Base-by-base conservation (phyloP, 2,329 filamentous ascomycete species). In the Neofusicoccum parvum region DNA sequence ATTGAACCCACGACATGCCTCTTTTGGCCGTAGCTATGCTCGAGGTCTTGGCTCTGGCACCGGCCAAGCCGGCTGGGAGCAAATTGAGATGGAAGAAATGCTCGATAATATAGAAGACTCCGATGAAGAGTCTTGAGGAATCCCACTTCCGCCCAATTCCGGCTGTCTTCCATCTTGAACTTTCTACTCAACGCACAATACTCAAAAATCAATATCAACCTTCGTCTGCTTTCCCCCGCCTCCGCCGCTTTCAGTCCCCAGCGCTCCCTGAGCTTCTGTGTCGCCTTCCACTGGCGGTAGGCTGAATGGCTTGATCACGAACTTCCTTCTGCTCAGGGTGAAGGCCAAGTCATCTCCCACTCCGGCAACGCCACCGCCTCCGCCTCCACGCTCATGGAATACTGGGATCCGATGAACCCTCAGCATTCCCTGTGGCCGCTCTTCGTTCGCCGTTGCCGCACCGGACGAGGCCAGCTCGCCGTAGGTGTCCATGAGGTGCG, bases 261-360 rank as follows among this genome's bases (percentile, higher is more conserved):
- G 71, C 2, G 67, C 78, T 12, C 79, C 81, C 73, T 88, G 86
- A 14, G 84, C 87, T 71, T 87, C 86, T 49, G 80, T 85, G 69
- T 93, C 92, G 1, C 90, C 92, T 64, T 93, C 91, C 46, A 94
- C 82, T 0, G 95, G 95, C 32, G 95, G 95, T 49, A 99, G 82
- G 75, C 91, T 95, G 78, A 93, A 97, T 0, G 93, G 92, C 72
- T 90, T 91, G 69, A 99, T 92, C 45, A 92, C 86, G 70, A 99
- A 88, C 60, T 92, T 94, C 71, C 86, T 89, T 72, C 92, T 85
- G 76, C 92, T 97, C 60, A 99, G 80, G 67, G 89, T 94, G 76
- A 99, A 99, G 4, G 93, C 93, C 78, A 97, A 86, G 78, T 97
- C 93, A 73, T 96, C 92, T 27, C 91, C 88, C 63, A 90, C 85